Base-by-base conservation (phyloP, 2,329 filamentous ascomycete species). In the Diplodia seriata region DNA sequence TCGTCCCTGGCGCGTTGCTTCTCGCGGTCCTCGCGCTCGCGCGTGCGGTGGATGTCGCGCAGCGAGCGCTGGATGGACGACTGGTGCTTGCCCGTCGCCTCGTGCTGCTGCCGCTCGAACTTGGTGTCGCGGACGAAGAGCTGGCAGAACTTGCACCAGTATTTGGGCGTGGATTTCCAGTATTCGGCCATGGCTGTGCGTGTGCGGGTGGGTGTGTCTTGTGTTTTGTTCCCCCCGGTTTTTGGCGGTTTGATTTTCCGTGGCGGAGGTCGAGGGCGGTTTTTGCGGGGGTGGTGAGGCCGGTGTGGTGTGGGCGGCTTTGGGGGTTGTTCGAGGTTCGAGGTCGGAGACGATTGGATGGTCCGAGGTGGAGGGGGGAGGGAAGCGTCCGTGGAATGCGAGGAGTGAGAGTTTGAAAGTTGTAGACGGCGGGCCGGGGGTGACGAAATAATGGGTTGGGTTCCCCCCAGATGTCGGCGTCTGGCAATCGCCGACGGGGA, bases 91-190 rank as follows among this genome's bases (percentile, higher is more conserved):
- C 83, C 90, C 0, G 92, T 97, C 31, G 91, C 87, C 80, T 97
- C 94, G 81, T 97, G 94, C 80, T 97, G 94, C 71, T 89, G 86
- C 73, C 90, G 91, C 79, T 97, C 94, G 79, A 97, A 88, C 73
- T 92, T 90, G 26, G 94, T 97, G 83, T 99, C 95, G 80, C 92
- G 91, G 61, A 99, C 91, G 80, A 89, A 98, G 76, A 87, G 87
- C 76, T 89, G 88, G 86, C 95, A 99, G 84, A 97, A 92, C 80
- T 98, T 98, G 87, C 95, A 99, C 93, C 94, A 98, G 82, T 97
- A 97, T 77, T 91, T 94, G 6, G 94, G 94, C 78, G 94, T 97
- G 23, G 94, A 97, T 79, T 98, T 98, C 95, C 95, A 98, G 82
- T 97, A 96, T 85, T 98, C 95, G 0, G 95, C 90, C 95, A 99